Percentiles rank a stretch among this genome's conserved stretches.
These are phyloP conservation scores for Kurtzmaniella quercitrusa DNA, from an alignment of 1,139 yeast genomes.

Conservation along the genomic window DNA sequence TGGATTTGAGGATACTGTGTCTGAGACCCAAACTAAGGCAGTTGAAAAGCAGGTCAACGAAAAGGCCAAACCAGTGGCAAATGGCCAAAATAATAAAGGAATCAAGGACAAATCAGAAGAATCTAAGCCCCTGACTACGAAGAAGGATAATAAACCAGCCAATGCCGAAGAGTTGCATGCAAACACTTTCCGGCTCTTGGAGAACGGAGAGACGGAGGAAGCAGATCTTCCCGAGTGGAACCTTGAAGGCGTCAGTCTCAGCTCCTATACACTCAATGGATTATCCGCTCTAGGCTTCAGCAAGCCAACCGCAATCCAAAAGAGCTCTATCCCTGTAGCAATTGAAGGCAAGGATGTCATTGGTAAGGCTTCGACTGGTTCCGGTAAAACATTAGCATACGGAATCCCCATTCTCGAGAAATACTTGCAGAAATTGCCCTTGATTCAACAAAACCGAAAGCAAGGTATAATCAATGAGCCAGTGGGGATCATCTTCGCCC, in stretches of 20 bases:
- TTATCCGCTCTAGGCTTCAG: constrained; percentile 54
- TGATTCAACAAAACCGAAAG: constrained; percentile 19
- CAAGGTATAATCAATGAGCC: constrained; percentile 39
- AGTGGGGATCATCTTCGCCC: constrained; percentile 80
- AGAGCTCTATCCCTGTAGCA: constrained; percentile 70
- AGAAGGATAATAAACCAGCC: constrained; percentile 9
- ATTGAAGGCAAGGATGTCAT: constrained; percentile 72
- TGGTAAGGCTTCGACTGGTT: constrained; percentile 97
- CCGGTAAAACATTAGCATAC: constrained; percentile 95
- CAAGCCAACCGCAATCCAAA: constrained; percentile 83
- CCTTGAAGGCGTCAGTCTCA: constrained; percentile 29
- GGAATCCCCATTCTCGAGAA: constrained; percentile 90
- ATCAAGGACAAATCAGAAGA: constrained; percentile 5
- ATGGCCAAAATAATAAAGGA: constrained; percentile 1
- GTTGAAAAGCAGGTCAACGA: constrained; percentile 10
- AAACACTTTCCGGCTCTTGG: constrained; percentile 9
- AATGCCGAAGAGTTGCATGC: constrained; percentile 17
- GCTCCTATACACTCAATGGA: constrained; percentile 56
- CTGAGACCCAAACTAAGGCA: not conserved
- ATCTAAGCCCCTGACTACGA: constrained; percentile 11
- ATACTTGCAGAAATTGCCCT: constrained; percentile 29
- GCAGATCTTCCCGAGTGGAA: constrained; percentile 61
- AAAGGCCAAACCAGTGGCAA: constrained; percentile 2
- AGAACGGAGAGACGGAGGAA: constrained; percentile 29
- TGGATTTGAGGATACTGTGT: constrained; percentile 21